Evolutionary conservation across 805 yeast species (phyloP).

Genomic region (Pichia paraexigua): DNA sequence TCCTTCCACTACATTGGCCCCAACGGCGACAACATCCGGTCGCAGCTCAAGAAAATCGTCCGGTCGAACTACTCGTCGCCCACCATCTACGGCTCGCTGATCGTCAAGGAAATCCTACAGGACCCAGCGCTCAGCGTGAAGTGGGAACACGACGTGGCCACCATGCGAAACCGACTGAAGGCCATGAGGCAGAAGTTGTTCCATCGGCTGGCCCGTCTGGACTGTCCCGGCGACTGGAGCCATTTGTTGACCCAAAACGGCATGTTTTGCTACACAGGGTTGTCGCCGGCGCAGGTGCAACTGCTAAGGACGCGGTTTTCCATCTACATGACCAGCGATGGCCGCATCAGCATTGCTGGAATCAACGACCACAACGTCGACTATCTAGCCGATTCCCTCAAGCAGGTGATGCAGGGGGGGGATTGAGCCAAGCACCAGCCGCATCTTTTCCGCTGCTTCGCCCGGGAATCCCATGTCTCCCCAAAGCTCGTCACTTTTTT

Average conservation of each 20-base stretch:
- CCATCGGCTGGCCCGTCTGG: conserved; percentile 36
- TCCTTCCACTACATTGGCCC: conserved; percentile 59
- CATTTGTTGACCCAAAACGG: conserved; percentile 87
- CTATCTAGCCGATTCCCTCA: conserved; percentile 24
- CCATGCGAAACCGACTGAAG: conserved; percentile 73
- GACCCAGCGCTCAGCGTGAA: conserved; percentile 49
- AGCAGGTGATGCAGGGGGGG: too few species aligned
- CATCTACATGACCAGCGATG: conserved; percentile 86
- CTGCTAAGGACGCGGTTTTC: conserved; percentile 50
- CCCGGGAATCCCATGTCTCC: too few species aligned
- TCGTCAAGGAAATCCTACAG: conserved; percentile 70
- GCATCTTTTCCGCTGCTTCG: too few species aligned
- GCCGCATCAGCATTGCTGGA: conserved; percentile 89
- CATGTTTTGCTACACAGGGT: conserved; percentile 92
- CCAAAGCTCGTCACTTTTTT: too few species aligned
- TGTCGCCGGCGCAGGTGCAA: conserved; percentile 61
- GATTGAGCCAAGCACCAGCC: too few species aligned
- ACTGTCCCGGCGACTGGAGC: conserved; percentile 59
- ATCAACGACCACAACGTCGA: conserved; percentile 74
- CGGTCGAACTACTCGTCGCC: conserved; percentile 91
- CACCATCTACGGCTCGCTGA: conserved; percentile 87
- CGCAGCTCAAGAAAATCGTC: conserved; percentile 71
- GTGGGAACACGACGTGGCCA: conserved; percentile 77
- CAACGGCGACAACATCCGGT: conserved; percentile 31
- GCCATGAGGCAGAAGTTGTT: conserved; percentile 60